Evolutionary conservation across 148 eudicot genomes (phyloP), one percentile per base, ranked within the genome.

Genomic region (Amaranthus palmeri): DNA sequence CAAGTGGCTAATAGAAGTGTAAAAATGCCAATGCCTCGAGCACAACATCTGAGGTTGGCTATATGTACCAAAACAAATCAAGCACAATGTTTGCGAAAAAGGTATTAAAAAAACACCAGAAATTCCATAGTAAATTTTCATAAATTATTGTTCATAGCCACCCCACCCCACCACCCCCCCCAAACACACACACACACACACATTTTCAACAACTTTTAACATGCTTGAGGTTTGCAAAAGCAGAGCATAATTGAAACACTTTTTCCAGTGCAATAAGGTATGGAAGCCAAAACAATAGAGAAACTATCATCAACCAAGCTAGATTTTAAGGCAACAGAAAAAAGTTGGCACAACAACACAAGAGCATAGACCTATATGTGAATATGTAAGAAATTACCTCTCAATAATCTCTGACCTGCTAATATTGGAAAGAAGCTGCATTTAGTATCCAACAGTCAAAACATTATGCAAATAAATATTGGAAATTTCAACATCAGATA

Each of bases 361-460:
- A 67, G 44, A 3, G 25, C 12, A 15, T 7, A 56, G 61, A 25
- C 17, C 44, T 64, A 42, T 54, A 44, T 73, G 40, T 55, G 60
- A 56, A 56, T 50, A 59, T 44, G 46, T 40, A 55, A 54, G 43
- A 54, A 44, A 11, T 7, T 86, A 93, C 98, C 96, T 85, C 78
- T 91, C 97, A 74, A 93, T 91, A 41, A 93, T 88, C 81, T 91
- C 98, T 61, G 91, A 79, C 82, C 84, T 85, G 81, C 83, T 89
- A 72, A 68, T 85, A 61, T 78, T 77, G 65, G 98, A 87, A 56
- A 93, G 79, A 64, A 86, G 82, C 98, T 93, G 97, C 87, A 81
- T 54, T 17, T 4, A 41, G 49, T 3, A 9, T 10, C 69, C 51
- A 67, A 53, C 40, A 12, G 41, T 43, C 13, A 10, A 15, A 13